A percentile compares a stretch with the other conserved stretches of the same genome.
phyloP scores from a whole-genome alignment of 169 alveolate genomes.

The Cryptosporidium ryanae region DNA sequence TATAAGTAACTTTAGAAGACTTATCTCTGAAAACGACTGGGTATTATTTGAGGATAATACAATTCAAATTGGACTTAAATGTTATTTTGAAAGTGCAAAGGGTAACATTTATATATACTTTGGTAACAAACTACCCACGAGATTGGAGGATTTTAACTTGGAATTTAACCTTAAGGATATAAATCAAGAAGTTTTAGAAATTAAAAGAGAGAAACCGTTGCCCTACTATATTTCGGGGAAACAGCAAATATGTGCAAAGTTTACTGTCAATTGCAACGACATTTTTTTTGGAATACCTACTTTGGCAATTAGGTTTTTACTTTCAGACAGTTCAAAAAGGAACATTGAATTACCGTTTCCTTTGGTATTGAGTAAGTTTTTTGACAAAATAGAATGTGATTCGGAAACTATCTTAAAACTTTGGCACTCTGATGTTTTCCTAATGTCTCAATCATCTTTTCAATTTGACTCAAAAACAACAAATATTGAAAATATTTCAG shows the following conservation, averaged over 20 bases:
- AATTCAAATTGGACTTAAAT: slow-evolving; percentile 40
- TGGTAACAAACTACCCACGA: slow-evolving; percentile 48
- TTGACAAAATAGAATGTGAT: not conserved
- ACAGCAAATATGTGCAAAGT: slow-evolving; percentile 43
- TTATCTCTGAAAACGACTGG: slow-evolving; percentile 50
- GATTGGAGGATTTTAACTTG: slow-evolving; percentile 36
- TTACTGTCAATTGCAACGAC: slow-evolving; percentile 20
- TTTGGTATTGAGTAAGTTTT: slow-evolving; percentile 44
- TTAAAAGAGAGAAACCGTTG: not conserved
- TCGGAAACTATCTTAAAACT: slow-evolving; percentile 1
- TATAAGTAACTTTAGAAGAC: slow-evolving; percentile 20
- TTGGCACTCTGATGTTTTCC: slow-evolving; percentile 59
- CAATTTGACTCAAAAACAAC: not conserved
- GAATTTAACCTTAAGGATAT: not conserved
- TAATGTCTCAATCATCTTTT: slow-evolving; percentile 33
- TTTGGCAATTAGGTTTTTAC: slow-evolving; percentile 7
- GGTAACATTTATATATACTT: slow-evolving; percentile 23
- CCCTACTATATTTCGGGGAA: slow-evolving; percentile 41
- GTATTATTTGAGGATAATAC: slow-evolving; percentile 54
- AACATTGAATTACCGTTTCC: slow-evolving; percentile 32
- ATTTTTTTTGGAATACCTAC: slow-evolving; percentile 46
- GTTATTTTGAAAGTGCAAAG: not conserved
- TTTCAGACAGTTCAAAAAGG: slow-evolving; percentile 26
- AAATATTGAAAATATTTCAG: not conserved
- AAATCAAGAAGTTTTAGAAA: not conserved